phyloP scores from a whole-genome alignment of 176 grass and related monocot genomes.

The Canna indica region DNA sequence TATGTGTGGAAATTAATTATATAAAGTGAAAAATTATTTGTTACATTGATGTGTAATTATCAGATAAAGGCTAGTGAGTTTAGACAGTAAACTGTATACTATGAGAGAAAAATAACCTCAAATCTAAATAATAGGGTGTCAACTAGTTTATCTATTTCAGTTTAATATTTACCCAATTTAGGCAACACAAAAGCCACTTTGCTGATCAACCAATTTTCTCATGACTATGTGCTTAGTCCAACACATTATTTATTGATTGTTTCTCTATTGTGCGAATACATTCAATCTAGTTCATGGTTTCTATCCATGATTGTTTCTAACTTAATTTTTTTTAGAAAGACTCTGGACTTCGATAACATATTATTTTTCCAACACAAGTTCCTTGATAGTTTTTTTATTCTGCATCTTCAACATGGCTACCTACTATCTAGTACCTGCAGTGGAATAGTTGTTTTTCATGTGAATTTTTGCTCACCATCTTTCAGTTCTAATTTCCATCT shows the following conservation, averaged over 20 bases:
- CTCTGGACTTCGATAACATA: too few relatives aligned
- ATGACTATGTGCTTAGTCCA: too few relatives aligned
- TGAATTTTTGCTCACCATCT: not conserved
- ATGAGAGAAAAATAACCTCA: not conserved
- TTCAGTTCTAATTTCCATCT: not conserved
- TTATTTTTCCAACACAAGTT: too few relatives aligned
- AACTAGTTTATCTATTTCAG: not conserved
- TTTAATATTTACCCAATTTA: not conserved
- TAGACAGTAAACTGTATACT: not conserved
- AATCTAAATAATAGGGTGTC: not conserved
- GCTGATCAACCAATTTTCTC: too few relatives aligned
- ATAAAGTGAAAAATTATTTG: not conserved
- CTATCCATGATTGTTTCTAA: too few relatives aligned
- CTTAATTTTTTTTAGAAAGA: too few relatives aligned
- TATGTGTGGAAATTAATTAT: not conserved
- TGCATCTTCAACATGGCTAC: not conserved
- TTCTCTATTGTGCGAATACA: too few relatives aligned
- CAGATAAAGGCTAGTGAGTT: not conserved
- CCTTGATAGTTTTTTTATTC: too few relatives aligned
- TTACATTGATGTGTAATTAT: not conserved
- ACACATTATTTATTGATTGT: too few relatives aligned
- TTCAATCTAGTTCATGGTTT: too few relatives aligned
- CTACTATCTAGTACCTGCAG: not conserved
- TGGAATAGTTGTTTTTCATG: not conserved
- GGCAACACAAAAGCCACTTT: too few relatives aligned